Evolutionary conservation across 202 grass and related monocot genomes (phyloP).

Genomic region (Cymbopogon flexuosus): DNA sequence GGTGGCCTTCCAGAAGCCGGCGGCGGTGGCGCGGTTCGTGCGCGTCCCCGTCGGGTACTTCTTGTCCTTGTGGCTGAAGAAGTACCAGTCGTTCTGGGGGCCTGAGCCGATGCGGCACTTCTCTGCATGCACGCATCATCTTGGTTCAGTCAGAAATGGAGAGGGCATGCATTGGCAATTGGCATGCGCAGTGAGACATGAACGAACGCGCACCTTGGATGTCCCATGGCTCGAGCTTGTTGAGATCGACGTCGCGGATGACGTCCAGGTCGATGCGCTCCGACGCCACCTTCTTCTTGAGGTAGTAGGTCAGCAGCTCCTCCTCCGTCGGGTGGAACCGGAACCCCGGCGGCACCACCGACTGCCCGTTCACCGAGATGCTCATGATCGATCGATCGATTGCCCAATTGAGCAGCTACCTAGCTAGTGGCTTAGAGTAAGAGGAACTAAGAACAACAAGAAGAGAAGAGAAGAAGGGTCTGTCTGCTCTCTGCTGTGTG

Average conservation of each 20-base stretch:
- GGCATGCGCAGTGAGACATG: no score
- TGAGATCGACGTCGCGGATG: constrained; percentile 91
- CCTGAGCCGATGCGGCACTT: constrained; percentile 86
- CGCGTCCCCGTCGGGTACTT: constrained; percentile 93
- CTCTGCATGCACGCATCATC: constrained; percentile 27
- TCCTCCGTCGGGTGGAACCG: constrained; percentile 97
- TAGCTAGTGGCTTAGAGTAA: no score
- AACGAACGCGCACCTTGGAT: constrained; percentile 48
- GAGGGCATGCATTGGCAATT: no score
- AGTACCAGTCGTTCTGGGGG: constrained; percentile 98
- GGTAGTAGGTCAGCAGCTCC: constrained; percentile 91
- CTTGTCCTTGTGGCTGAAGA: constrained; percentile 99
- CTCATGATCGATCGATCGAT: constrained; percentile 42
- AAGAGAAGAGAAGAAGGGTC: not conserved
- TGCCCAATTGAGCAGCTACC: no score
- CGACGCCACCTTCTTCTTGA: constrained; percentile 82
- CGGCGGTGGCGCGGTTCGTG: constrained; percentile 81
- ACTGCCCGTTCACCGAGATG: constrained; percentile 94
- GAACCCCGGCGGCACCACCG: constrained; percentile 88
- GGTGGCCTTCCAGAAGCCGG: constrained; percentile 95
- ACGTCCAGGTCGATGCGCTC: constrained; percentile 87
- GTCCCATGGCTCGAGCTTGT: constrained; percentile 99
- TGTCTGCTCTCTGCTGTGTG: not conserved
- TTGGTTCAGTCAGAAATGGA: no score
- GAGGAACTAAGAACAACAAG: not conserved